Percentiles rank a stretch among this genome's conserved stretches.
Evolutionary conservation across 495 filamentous ascomycete genomes (phyloP).

Genomic region (Aspergillus kassunensis): DNA sequence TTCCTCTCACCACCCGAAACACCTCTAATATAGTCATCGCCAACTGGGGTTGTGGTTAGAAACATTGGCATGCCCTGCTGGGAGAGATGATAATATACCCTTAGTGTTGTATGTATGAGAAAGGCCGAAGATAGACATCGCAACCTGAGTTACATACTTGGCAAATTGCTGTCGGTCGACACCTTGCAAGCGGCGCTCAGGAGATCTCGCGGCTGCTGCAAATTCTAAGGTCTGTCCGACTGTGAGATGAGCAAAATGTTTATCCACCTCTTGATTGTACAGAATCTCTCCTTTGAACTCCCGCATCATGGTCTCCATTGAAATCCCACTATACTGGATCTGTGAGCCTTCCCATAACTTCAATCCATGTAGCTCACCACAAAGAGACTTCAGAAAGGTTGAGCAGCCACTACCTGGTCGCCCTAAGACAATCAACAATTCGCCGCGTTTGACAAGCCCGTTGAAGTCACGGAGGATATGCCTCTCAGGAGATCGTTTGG

Average conservation of each 20-base stretch:
- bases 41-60: conserved; percentile 39
- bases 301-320: conserved; percentile 49
- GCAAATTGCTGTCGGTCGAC: conserved; percentile 39
- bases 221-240: conserved; percentile 66
- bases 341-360: conserved; percentile 37
- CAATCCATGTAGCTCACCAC: conserved; percentile 36
- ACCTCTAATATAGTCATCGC: conserved; percentile 53
- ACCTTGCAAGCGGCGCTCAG: conserved; percentile 39
- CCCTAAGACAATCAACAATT: conserved; percentile 40
- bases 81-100: conserved; percentile 26
- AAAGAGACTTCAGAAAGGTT: conserved; percentile 39
- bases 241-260: conserved; percentile 62
- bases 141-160: conserved; percentile 50
- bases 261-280: conserved; percentile 61
- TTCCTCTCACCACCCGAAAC: conserved; percentile 84
- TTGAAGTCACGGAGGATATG: conserved; percentile 41
- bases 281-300: conserved; percentile 63
- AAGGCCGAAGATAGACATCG: conserved; percentile 58
- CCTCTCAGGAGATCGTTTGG: conserved; percentile 28
- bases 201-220: conserved; percentile 52
- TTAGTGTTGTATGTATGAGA: conserved; percentile 54
- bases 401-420: conserved; percentile 45
- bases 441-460: conserved; percentile 36
- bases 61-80: conserved; percentile 7
- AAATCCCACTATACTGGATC: conserved; percentile 52